Percentiles rank a stretch among this genome's conserved stretches.
These are phyloP conservation scores for Phytophthora syringae DNA, from an alignment of 352 stramenopile genomes.

Conservation along the genomic window DNA sequence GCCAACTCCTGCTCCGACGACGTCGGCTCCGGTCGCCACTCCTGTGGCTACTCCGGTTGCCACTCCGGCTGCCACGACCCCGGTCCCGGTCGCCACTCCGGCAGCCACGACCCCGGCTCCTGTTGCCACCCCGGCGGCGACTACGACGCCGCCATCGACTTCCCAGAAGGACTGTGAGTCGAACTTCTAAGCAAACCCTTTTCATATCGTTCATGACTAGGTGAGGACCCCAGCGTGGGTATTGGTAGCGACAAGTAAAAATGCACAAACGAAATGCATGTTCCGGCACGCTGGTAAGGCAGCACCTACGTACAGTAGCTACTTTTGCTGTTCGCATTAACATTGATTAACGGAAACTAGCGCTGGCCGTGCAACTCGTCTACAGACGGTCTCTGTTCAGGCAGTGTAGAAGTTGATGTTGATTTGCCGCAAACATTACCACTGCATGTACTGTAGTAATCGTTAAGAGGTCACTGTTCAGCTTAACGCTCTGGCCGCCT, in stretches of 20 bases:
- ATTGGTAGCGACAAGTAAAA: slow-evolving; percentile 18
- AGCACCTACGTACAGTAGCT: too few species aligned
- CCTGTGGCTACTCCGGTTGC: slow-evolving; percentile 8
- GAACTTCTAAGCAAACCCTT: slow-evolving; percentile 27
- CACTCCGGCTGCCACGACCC: slow-evolving; percentile 16
- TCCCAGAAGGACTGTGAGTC: slow-evolving; percentile 34
- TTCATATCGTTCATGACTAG: slow-evolving; percentile 16
- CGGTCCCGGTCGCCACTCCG: slow-evolving; percentile 4
- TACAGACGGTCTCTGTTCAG: neutral
- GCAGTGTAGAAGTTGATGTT: neutral
- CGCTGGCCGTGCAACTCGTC: neutral
- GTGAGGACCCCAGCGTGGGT: slow-evolving; percentile 15
- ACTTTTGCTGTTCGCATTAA: neutral
- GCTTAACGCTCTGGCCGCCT: slow-evolving; percentile 1
- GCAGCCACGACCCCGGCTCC: slow-evolving; percentile 18
- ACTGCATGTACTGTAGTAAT: neutral
- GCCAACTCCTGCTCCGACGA: slow-evolving; percentile 14
- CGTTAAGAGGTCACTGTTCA: slow-evolving; percentile 16
- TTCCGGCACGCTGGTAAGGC: neutral
- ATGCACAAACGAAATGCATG: slow-evolving; percentile 23
- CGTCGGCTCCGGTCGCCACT: neutral
- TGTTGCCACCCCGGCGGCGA: slow-evolving; percentile 13
- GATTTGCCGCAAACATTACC: slow-evolving; percentile 3
- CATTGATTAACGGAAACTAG: neutral
- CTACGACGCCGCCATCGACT: slow-evolving; percentile 18